phyloP scores from a whole-genome alignment of 495 filamentous ascomycete species.

The Collariella sp. region DNA sequence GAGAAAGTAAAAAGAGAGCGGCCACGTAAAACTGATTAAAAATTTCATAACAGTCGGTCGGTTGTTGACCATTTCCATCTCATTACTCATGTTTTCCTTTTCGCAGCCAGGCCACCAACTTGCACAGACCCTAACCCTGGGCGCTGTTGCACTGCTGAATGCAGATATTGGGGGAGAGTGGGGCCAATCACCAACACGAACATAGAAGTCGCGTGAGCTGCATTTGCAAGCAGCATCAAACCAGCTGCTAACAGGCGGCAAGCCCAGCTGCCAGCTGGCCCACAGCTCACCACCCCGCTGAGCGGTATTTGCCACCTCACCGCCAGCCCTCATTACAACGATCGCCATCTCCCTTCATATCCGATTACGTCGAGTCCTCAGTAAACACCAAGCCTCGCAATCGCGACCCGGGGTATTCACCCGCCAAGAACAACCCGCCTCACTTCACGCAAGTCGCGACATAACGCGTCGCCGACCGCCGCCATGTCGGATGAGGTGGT shows the following conservation, averaged over 20 bases:
- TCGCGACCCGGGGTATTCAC: conserved; percentile 1
- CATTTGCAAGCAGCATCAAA: neutral
- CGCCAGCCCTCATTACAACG: conserved; percentile 20
- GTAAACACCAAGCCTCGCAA: conserved; percentile 11
- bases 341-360: conserved; percentile 17
- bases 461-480: neutral
- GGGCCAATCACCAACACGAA: no score
- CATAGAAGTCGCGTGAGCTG: no score
- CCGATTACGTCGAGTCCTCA: conserved; percentile 11
- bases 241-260: no score
- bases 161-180: no score
- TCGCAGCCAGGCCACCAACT: no score
- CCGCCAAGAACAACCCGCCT: conserved; percentile 9
- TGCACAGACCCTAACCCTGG: no score
- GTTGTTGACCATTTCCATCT: no score
- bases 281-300: neutral
- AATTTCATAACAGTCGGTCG: no score
- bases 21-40: no score
- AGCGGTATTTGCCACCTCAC: neutral
- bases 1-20: no score
- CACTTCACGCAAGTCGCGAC: conserved; percentile 3
- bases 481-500: conserved; percentile 19
- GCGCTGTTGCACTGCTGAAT: no score
- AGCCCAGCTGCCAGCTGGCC: neutral
- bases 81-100: no score